Percentiles rank a stretch among this genome's conserved stretches.
phyloP scores from a whole-genome alignment of 495 filamentous ascomycete genomes.

The Talaromyces adpressus region DNA sequence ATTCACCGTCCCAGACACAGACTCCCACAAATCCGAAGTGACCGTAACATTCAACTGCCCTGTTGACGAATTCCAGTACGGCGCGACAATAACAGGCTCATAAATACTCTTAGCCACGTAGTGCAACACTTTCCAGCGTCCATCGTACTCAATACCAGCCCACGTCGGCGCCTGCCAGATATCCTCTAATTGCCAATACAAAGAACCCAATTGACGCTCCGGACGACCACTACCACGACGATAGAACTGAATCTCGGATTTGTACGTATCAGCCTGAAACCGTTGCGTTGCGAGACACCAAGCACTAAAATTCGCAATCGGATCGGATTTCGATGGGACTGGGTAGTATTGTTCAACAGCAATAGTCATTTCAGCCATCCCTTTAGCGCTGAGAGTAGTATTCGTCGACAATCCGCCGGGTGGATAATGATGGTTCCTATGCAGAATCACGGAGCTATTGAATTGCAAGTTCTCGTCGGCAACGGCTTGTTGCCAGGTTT shows the following conservation, averaged over 20 bases:
- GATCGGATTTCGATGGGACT: slow-evolving; percentile 47
- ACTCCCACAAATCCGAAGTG: slow-evolving; percentile 39
- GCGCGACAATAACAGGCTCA: slow-evolving; percentile 51
- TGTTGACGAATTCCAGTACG: slow-evolving; percentile 51
- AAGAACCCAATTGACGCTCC: slow-evolving; percentile 52
- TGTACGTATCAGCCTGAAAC: slow-evolving; percentile 64
- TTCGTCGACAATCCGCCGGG: slow-evolving; percentile 37
- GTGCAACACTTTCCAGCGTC: slow-evolving; percentile 61
- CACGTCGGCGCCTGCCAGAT: slow-evolving; percentile 65
- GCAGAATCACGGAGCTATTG: slow-evolving; percentile 52
- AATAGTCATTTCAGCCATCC: slow-evolving; percentile 59
- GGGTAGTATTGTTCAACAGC: slow-evolving; percentile 57
- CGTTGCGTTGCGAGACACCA: slow-evolving; percentile 64
- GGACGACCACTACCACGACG: slow-evolving; percentile 54
- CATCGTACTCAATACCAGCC: slow-evolving; percentile 58
- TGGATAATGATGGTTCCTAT: slow-evolving; percentile 62
- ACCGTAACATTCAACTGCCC: slow-evolving; percentile 53
- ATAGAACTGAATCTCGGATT: slow-evolving; percentile 58
- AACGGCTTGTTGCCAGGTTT: slow-evolving; percentile 53
- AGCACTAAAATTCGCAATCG: slow-evolving; percentile 57
- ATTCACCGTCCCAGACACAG: slow-evolving; percentile 24
- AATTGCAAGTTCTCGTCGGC: slow-evolving; percentile 45
- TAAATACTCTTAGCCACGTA: slow-evolving; percentile 56
- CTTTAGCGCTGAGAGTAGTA: slow-evolving; percentile 28
- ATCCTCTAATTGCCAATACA: slow-evolving; percentile 68